Evolutionary conservation across 257 asterid genomes (phyloP), one percentile per base, ranked within the genome.

Genomic region (Ajuga chamaepitys): DNA sequence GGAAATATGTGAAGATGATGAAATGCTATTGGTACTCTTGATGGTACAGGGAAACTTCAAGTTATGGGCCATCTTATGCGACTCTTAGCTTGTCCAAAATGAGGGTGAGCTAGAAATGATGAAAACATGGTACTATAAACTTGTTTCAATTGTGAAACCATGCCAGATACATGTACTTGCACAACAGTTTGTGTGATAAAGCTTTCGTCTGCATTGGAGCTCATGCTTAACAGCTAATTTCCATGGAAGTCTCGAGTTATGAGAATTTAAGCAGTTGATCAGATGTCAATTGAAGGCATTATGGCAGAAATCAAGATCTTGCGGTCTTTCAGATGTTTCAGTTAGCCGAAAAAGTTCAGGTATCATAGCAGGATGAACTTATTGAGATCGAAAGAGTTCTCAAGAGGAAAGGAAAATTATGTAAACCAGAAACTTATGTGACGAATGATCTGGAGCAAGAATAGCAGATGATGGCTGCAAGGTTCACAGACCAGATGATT

Each of bases 221-320:
- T 68, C 74, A 80, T 81, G 78, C 81, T 81, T 9, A 74, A 66
- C 55, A 77, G 67, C 62, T 70, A 75, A 11, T 78, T 62, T 62
- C 78, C 74, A 1, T 78, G 2, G 37, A 30, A 8, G 69, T 77
- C 14, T 75, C 86, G 10, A 83, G 81, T 4, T 70, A 78, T 62
- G 78, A 76, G 54, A 67, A 73, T 52, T 77, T 83, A 6, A 78
- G 79, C 24, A 78, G 80, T 77, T 58, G 72, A 70, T 42, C 74
- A 76, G 64, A 78, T 78, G 82, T 71, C 77, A 12, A 52, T 81
- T 0, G 76, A 81, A 68, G 76, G 75, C 18, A 76, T 74, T 74
- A 76, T 68, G 74, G 62, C 80, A 40, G 86, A 84, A 59, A 81
- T 79, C 37, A 77, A 71, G 60, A 69, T 78, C 73, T 74, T 83